These are phyloP conservation scores for Guillardia theta DNA, from an alignment of 78 protist species.

Conservation along the genomic window DNA sequence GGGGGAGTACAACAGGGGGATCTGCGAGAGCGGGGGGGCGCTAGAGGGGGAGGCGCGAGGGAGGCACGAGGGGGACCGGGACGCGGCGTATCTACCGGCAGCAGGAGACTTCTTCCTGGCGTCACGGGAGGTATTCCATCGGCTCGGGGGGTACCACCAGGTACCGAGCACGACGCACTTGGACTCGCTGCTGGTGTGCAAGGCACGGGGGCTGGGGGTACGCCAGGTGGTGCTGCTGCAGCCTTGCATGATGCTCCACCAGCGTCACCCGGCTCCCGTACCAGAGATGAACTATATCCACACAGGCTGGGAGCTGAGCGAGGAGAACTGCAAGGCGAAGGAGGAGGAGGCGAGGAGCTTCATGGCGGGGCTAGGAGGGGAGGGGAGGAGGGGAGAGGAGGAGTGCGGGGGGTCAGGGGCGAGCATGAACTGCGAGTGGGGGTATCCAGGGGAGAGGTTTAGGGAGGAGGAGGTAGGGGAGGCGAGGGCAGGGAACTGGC, in stretches of 20 bases:
- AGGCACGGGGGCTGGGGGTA: not conserved
- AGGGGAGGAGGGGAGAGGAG: not conserved
- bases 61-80: not conserved
- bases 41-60: not conserved
- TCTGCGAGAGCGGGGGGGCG: not conserved
- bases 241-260: not conserved
- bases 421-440: not conserved
- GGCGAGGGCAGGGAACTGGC: not conserved
- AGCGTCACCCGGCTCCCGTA: slow-evolving; percentile 31
- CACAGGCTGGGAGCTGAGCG: not conserved
- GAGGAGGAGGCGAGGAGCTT: not conserved
- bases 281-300: too few species aligned
- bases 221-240: not conserved
- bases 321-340: not conserved
- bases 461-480: not conserved
- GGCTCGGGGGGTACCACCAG: not conserved
- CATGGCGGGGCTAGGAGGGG: not conserved
- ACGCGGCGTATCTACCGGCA: not conserved
- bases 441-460: not conserved
- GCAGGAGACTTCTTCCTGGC: not conserved
- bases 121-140: not conserved
- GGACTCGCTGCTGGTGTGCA: not conserved
- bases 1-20: not conserved
- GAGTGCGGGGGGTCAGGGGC: not conserved
- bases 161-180: not conserved